Evolutionary conservation across 2,329 filamentous ascomycete species (phyloP).

Genomic region (Samsoniella hepiali): DNA sequence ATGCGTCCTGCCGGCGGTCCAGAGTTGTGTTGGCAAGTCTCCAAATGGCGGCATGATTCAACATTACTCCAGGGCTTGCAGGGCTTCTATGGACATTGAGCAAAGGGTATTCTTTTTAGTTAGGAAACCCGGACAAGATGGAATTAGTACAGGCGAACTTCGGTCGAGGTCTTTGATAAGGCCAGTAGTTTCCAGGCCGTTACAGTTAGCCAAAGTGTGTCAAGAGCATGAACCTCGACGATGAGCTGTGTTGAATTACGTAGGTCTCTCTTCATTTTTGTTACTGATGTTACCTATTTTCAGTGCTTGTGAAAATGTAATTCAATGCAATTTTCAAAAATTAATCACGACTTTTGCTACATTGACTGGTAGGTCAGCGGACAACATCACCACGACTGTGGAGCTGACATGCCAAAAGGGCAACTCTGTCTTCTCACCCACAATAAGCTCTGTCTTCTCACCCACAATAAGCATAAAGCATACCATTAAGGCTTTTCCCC

Average conservation of each 20-base stretch:
- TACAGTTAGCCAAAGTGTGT: neutral
- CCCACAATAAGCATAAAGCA: constrained; percentile 19
- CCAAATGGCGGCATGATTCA: neutral
- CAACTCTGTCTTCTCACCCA: neutral
- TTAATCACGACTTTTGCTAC: no score
- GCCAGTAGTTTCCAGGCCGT: neutral
- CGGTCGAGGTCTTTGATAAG: neutral
- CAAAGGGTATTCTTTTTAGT: neutral
- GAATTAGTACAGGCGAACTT: constrained; percentile 14
- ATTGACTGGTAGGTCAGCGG: no score
- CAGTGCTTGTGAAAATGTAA: no score
- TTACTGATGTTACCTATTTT: no score
- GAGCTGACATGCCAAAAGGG: neutral
- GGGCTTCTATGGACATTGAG: neutral
- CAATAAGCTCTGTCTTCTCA: constrained; percentile 5
- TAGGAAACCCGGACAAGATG: neutral
- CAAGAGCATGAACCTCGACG: neutral
- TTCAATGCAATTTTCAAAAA: no score
- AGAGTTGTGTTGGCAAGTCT: neutral
- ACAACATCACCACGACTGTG: neutral
- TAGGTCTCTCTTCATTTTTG: no score
- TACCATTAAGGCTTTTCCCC: constrained; percentile 4
- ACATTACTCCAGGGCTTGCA: neutral
- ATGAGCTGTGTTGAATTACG: no score
- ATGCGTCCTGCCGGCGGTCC: neutral